Base-by-base conservation (phyloP, 2,329 filamentous ascomycete species). In the Aspergillus brunneoviolaceus region DNA sequence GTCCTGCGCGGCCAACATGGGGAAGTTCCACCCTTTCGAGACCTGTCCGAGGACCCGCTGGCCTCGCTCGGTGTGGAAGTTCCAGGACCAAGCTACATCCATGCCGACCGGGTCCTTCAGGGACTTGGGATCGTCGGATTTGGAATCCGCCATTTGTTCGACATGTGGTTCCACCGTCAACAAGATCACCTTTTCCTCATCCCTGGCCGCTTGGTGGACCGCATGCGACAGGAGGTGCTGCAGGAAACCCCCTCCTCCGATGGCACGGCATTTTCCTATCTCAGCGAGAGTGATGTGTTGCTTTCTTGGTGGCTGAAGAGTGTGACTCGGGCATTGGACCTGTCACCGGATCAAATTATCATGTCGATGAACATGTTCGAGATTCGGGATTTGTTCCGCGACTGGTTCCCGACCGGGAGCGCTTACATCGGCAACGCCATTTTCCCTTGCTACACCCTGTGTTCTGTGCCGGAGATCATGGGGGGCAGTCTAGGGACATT, bases 271-370 rank as follows among this genome's bases (percentile, higher is more conserved):
- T 21, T 21, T 11, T 69, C 76, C 1, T 82, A 80, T 56, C 48
- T 83, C 31, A 82, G 77, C 61, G 79, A 82, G n/a, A 75, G 76
- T 21, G 80, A 84, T 55, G 68, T 82, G 1, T 65, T 84, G 2
- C 67, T 71, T 1, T 79, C 78, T 0, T 84, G 80, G 78, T 66
- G 72, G 55, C 67, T 74, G 9, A 73, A 73, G 10, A 64, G 73
- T 11, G 67, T 67, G 48, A 63, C 67, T 25, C 65, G 59, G 29
- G 63, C 63, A 4, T 55, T 65, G 60, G n/a, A 67, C 65, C 51
- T 65, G 67, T n/a, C 65, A 64, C n/a, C 72, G 19, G 59, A 64
- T 16, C 69, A 69, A 27, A 69, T 71, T 1, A 62, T 81, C 49
- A 72, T 70, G 9, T 67, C 78, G n/a, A 65, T 76, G 49, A 79